Evolutionary conservation across 1,284 basidiomycete species (phyloP).

Genomic region (Rhodotorula sp.): DNA sequence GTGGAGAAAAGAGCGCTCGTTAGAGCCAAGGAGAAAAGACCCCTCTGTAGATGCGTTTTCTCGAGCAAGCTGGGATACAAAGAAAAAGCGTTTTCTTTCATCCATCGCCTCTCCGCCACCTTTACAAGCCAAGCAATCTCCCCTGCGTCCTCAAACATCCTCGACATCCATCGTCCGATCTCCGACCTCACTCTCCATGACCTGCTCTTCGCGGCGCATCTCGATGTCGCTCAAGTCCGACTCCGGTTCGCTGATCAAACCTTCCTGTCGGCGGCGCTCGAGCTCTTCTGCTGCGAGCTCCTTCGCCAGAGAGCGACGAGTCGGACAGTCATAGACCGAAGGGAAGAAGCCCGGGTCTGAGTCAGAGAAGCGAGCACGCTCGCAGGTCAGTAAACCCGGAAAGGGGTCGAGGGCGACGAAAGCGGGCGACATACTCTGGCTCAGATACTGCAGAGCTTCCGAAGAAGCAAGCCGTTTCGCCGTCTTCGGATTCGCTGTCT

Average conservation of each 20-base stretch:
- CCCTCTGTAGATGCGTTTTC: too few species aligned
- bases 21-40: too few species aligned
- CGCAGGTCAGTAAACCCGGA: too few species aligned
- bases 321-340: constrained; percentile 10
- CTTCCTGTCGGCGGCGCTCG: constrained; percentile 1
- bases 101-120: too few species aligned
- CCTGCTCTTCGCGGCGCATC: background rate
- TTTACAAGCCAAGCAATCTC: too few species aligned
- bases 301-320: background rate
- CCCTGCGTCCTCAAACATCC: too few species aligned
- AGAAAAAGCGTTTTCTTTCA: too few species aligned
- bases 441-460: constrained; percentile 9
- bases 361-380: background rate
- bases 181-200: too few species aligned
- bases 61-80: too few species aligned
- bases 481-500: constrained; percentile 13
- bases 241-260: constrained; percentile 2
- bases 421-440: constrained; percentile 7
- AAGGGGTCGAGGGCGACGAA: too few species aligned
- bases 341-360: constrained; percentile 22
- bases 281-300: constrained; percentile 10
- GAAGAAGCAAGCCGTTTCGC: constrained; percentile 15
- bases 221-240: background rate
- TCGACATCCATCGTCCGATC: too few species aligned
- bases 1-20: too few species aligned